Evolutionary conservation across 2,329 filamentous ascomycete genomes (phyloP).

Genomic region (Cercospora sp.): DNA sequence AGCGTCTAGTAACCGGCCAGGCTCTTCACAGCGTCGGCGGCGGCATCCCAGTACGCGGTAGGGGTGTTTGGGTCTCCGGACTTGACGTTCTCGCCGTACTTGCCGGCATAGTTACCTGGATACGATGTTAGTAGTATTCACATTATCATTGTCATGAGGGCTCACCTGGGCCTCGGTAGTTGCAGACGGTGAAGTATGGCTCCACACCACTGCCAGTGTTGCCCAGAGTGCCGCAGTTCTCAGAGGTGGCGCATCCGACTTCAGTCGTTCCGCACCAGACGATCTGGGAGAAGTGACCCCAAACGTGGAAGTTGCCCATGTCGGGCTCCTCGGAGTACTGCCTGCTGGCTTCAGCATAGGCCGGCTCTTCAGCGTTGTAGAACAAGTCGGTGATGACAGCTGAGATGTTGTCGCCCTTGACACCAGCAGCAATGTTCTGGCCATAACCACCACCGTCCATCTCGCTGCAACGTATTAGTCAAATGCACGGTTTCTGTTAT

Average conservation of each 20-base stretch:
- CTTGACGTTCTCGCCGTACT: conserved; percentile 57
- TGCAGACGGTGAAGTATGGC: conserved; percentile 81
- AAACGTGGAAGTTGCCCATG: conserved; percentile 62
- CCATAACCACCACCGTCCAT: conserved; percentile 69
- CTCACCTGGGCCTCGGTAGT: conserved; percentile 77
- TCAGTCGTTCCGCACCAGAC: conserved; percentile 65
- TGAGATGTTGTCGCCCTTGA: conserved; percentile 58
- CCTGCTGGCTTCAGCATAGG: conserved; percentile 44
- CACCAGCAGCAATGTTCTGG: conserved; percentile 83
- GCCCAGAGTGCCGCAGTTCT: conserved; percentile 57
- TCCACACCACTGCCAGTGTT: conserved; percentile 45
- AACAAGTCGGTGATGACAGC: conserved; percentile 76
- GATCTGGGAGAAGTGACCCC: conserved; percentile 76
- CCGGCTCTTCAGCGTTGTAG: conserved; percentile 78
- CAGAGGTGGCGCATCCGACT: conserved; percentile 63
- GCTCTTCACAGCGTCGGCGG: neutral
- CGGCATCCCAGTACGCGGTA: conserved; percentile 38
- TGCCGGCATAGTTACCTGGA: conserved; percentile 56
- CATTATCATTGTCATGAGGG: too few relatives aligned
- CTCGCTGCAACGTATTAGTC: conserved; percentile 25
- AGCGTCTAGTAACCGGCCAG: neutral
- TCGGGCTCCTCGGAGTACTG: conserved; percentile 48
- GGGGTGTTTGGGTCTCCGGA: conserved; percentile 42
- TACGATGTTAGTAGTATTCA: conserved; percentile 2
- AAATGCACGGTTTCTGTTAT: too few relatives aligned